These are phyloP conservation scores for Vitis amurensis DNA, from an alignment of 164 flowering plant species.

Conservation along the genomic window DNA sequence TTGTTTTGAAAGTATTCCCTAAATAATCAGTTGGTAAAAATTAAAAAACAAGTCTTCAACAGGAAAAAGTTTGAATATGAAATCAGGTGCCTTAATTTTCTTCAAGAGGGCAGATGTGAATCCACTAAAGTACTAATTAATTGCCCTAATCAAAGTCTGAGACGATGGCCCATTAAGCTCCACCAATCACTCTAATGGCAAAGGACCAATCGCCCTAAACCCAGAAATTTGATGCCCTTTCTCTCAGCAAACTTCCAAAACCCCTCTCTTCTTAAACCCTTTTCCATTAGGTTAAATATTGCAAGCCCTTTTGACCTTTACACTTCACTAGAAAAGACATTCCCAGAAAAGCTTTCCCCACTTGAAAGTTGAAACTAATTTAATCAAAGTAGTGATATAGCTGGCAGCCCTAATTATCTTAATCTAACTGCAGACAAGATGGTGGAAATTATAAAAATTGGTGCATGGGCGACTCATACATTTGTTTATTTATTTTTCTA, in stretches of 20 bases:
- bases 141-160: too few species aligned
- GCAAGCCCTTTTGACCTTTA: constrained; percentile 24
- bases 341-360: constrained; percentile 22
- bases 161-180: too few species aligned
- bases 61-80: too few species aligned
- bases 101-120: too few species aligned
- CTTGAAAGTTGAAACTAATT: not conserved
- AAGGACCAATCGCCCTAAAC: too few species aligned
- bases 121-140: too few species aligned
- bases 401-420: not conserved
- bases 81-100: too few species aligned
- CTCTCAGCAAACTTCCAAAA: not conserved
- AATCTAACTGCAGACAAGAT: constrained; percentile 7
- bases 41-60: too few species aligned
- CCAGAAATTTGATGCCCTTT: not conserved
- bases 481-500: not conserved
- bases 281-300: not conserved
- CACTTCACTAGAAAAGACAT: constrained; percentile 36
- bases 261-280: not conserved
- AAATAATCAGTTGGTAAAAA: too few species aligned
- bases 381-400: not conserved
- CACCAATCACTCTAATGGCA: too few species aligned
- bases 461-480: not conserved
- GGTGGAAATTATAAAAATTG: not conserved
- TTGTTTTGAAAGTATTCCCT: too few species aligned